Evolutionary conservation across 2,329 filamentous ascomycete species (phyloP).

Genomic region (Clonostachys solani): DNA sequence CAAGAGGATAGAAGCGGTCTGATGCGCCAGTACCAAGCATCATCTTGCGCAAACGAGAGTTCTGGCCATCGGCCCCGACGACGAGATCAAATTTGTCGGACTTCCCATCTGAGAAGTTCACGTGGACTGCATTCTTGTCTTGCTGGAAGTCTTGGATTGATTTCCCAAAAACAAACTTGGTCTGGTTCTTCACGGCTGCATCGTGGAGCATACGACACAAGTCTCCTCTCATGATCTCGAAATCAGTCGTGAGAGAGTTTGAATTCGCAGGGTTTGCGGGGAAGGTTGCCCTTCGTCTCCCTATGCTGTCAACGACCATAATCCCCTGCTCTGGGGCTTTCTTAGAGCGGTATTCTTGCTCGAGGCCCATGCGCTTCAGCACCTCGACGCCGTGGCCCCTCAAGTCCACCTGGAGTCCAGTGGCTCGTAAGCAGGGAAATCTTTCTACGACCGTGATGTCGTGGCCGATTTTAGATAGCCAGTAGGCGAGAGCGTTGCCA

Average conservation of each 20-base stretch:
- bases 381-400: conserved; percentile 29
- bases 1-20: conserved; percentile 19
- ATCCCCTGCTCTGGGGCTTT: conserved; percentile 43
- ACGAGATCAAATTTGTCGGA: conserved; percentile 42
- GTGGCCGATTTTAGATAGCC: conserved; percentile 26
- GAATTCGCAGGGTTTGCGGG: conserved; percentile 31
- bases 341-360: conserved; percentile 22
- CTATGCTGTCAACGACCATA: conserved; percentile 33
- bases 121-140: conserved; percentile 18
- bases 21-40: conserved; percentile 12
- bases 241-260: conserved; percentile 45
- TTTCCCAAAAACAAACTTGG: conserved; percentile 19
- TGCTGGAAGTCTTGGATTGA: conserved; percentile 21
- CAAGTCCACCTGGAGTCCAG: conserved; percentile 37
- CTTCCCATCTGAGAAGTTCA: conserved; percentile 36
- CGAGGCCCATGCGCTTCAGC: conserved; percentile 27
- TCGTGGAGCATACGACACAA: conserved; percentile 45
- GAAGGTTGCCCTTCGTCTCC: conserved; percentile 29
- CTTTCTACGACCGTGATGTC: conserved; percentile 32
- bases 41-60: conserved; percentile 8
- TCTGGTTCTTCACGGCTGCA: conserved; percentile 16
- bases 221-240: conserved; percentile 54
- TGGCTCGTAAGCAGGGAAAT: conserved; percentile 20
- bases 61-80: conserved; percentile 48
- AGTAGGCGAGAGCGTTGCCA: conserved; percentile 29